A percentile compares a stretch with the other conserved stretches of the same genome.
phyloP scores from a whole-genome alignment of 2,329 filamentous ascomycete species.

The Pyricularia pennisetigena region DNA sequence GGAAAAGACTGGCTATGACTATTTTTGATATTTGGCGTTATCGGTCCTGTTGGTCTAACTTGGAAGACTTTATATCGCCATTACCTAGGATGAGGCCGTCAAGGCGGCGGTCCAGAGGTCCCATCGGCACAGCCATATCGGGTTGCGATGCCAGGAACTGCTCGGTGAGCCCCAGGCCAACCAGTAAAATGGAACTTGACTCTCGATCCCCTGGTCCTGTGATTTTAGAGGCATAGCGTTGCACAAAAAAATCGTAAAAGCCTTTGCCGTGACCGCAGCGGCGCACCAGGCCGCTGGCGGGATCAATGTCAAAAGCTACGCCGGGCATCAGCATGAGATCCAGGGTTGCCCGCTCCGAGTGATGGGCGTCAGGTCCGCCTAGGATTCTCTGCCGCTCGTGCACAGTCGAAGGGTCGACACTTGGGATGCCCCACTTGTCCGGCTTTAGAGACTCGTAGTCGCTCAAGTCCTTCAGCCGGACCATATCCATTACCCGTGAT shows the following conservation, averaged over 20 bases:
- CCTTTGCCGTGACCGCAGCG: slow-evolving; percentile 90
- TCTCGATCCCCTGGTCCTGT: slow-evolving; percentile 21
- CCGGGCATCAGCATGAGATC: slow-evolving; percentile 89
- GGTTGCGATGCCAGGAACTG: slow-evolving; percentile 56
- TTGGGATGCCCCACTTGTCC: slow-evolving; percentile 95
- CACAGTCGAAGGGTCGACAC: slow-evolving; percentile 57
- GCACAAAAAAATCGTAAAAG: slow-evolving; percentile 92
- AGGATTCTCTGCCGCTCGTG: slow-evolving; percentile 61
- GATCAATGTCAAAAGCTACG: slow-evolving; percentile 72
- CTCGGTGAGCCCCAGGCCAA: slow-evolving; percentile 77
- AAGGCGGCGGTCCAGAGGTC: slow-evolving; percentile 66
- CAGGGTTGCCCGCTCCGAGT: slow-evolving; percentile 34
- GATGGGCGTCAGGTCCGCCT: slow-evolving; percentile 42
- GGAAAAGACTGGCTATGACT: neutral
- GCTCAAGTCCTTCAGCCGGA: slow-evolving; percentile 59
- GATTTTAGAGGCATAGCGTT: slow-evolving; percentile 50
- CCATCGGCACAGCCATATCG: slow-evolving; percentile 57
- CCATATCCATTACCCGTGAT: slow-evolving; percentile 82
- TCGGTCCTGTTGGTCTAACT: neutral
- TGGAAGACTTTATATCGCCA: slow-evolving; percentile 41
- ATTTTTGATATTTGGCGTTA: neutral
- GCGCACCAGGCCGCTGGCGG: slow-evolving; percentile 44
- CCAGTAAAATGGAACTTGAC: slow-evolving; percentile 33
- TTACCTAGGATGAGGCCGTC: slow-evolving; percentile 68
- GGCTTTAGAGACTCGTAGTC: slow-evolving; percentile 70